Evolutionary conservation across 768 basidiomycete genomes (phyloP), one percentile per base, ranked within the genome.

Genomic region (Suillus discolor): DNA sequence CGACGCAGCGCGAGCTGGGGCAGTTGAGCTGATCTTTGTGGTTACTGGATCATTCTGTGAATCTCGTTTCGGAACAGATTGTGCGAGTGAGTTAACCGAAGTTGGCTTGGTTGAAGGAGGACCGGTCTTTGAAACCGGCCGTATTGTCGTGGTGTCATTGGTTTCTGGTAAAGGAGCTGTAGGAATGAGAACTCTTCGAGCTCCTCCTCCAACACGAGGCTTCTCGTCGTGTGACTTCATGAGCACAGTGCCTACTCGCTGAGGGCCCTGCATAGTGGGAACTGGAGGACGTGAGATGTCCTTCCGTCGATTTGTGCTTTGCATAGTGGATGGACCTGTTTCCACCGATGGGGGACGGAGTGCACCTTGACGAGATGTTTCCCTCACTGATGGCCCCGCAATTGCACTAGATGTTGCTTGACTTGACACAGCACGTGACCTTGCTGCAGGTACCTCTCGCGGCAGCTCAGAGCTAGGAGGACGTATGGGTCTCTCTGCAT

Each of bases 171-270:
- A 11, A 28, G 57, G 23, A 28, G 25, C 25, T 18, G 72, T 11
- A 23, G 74, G 76, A 61, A 78, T 73, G 11, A 76, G 76, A 62
- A 77, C 62, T 61, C 76, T 77, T 64, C 76, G 69, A 11, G 76
- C 77, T 34, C 78, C 76, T 47, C 69, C 64, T 28, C 25, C 54
- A 25, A 64, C 55, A 34, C 61, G 69, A 2, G 65, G 23, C 25
- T 66, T 66, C 45, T 34, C 62, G 13, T 65, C 44, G 25, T 28
- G 34, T 20, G 61, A 39, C 31, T 62, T 65, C n/a, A 41, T 11
- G 15, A 64, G 20, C n/a, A 38, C 13, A 3, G 62, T 62, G 20
- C 38, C 62, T n/a, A 60, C 23, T 25, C 54, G 57, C 62, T 63
- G 39, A 41, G 54, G 57, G 36, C 42, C 57, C 23, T 64, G 31